Conservation (phyloP, 75 land plant species). For the Isoetes taiwanensis region DNA sequence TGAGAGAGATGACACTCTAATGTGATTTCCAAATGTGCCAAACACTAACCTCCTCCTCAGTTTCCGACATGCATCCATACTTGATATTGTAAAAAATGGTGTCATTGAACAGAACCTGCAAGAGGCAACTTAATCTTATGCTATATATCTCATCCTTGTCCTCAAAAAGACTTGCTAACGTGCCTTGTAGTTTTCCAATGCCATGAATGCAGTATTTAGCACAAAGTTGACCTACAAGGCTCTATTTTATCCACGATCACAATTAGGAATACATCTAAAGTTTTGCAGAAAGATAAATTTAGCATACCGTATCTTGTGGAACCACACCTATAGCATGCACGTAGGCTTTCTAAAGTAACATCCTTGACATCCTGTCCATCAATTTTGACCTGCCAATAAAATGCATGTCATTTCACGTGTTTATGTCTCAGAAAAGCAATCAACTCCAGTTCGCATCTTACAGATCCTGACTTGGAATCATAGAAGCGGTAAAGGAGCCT, state of each 20-base stretch:
- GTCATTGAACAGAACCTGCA: slow-evolving; percentile 93
- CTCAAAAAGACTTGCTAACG: background rate
- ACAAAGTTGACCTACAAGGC: too few relatives aligned
- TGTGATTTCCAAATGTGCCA: too few relatives aligned
- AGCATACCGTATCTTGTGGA: slow-evolving; percentile 98
- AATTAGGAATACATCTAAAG: background rate
- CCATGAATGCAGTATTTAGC: too few relatives aligned
- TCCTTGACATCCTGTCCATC: slow-evolving; percentile 80
- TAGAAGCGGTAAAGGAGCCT: slow-evolving; percentile 85
- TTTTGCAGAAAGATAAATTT: slow-evolving; percentile 14
- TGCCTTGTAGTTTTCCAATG: too few relatives aligned
- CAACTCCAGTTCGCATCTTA: too few relatives aligned
- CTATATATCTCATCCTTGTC: background rate
- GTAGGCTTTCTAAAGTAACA: slow-evolving; percentile 66
- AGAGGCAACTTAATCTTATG: background rate
- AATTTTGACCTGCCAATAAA: slow-evolving; percentile 42
- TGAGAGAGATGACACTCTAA: background rate
- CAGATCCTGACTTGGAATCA: slow-evolving; percentile 61
- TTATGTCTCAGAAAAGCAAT: too few relatives aligned
- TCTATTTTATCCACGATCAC: too few relatives aligned
- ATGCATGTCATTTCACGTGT: too few relatives aligned
- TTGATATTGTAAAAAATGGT: slow-evolving; percentile 89
- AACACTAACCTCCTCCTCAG: slow-evolving; percentile 69
- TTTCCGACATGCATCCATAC: slow-evolving; percentile 78
- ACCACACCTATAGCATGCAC: slow-evolving; percentile 81